A percentile compares a stretch with the other conserved stretches of the same genome.
phyloP scores from a whole-genome alignment of 176 grass and related monocot genomes.

The Alloteropsis semialata region DNA sequence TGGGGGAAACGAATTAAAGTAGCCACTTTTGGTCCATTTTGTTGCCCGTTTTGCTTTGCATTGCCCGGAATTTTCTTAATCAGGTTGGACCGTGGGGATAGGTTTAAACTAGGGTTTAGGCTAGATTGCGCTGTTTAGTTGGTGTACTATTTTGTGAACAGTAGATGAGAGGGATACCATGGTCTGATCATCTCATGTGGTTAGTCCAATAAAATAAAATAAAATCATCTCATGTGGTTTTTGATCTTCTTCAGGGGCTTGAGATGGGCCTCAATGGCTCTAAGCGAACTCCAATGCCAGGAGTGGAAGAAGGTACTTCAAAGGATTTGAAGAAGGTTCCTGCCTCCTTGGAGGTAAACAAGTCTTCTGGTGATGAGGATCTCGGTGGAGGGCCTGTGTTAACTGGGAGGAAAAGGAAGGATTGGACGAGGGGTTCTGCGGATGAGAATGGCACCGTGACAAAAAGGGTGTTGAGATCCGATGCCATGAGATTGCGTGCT shows the following conservation, averaged over 20 bases:
- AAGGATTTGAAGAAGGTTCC: slow-evolving; percentile 26
- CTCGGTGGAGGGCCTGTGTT: slow-evolving; percentile 2
- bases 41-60: slow-evolving; percentile 5
- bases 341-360: slow-evolving; percentile 18
- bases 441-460: slow-evolving; percentile 31
- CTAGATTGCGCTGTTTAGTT: neutral
- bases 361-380: slow-evolving; percentile 9
- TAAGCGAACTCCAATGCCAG: neutral
- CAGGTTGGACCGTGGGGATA: neutral
- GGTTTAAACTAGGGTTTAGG: slow-evolving; percentile 14
- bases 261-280: slow-evolving; percentile 13
- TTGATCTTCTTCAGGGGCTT: slow-evolving; percentile 28
- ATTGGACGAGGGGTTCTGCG: slow-evolving; percentile 30
- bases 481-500: slow-evolving; percentile 28
- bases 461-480: slow-evolving; percentile 58
- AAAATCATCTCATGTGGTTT: no score
- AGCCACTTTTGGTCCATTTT: neutral
- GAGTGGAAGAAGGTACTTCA: neutral
- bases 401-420: slow-evolving; percentile 60
- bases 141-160: neutral
- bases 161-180: neutral
- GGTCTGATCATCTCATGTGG: slow-evolving; percentile 21
- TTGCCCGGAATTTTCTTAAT: slow-evolving; percentile 12
- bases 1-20: neutral
- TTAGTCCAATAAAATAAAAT: no score